phyloP scores from a whole-genome alignment of 176 grass and related monocot species.

The Carex cristatella region DNA sequence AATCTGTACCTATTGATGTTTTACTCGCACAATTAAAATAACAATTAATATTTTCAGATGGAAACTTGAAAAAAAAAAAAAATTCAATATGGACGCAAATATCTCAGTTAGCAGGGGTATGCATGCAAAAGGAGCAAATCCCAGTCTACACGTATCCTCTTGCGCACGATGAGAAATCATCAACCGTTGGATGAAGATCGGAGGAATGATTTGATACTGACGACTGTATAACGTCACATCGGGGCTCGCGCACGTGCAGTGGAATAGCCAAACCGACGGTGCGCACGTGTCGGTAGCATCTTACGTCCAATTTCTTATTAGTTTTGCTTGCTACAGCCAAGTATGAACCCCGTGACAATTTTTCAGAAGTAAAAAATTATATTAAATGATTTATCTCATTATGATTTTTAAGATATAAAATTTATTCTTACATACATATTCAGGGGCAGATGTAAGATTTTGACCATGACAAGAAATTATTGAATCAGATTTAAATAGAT shows the following conservation, averaged over 20 bases:
- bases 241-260: neutral
- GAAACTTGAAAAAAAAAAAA: neutral
- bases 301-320: neutral
- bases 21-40: neutral
- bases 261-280: conserved; percentile 5
- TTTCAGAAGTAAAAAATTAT: too few relatives aligned
- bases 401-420: too few relatives aligned
- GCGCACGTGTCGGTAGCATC: conserved; percentile 19
- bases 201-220: neutral
- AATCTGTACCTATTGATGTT: neutral
- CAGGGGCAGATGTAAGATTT: too few relatives aligned
- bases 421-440: too few relatives aligned
- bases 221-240: conserved; percentile 15
- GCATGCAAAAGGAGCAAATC: neutral
- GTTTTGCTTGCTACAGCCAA: neutral
- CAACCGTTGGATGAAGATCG: conserved; percentile 4
- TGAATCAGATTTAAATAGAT: too few relatives aligned
- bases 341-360: neutral
- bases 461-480: too few relatives aligned
- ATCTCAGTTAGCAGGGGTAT: neutral
- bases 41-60: neutral
- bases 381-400: too few relatives aligned
- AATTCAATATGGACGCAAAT: neutral
- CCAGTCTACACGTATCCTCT: neutral
- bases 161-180: neutral